phyloP scores from a whole-genome alignment of 2,329 filamentous ascomycete species.

The Fusarium nisikadoi region DNA sequence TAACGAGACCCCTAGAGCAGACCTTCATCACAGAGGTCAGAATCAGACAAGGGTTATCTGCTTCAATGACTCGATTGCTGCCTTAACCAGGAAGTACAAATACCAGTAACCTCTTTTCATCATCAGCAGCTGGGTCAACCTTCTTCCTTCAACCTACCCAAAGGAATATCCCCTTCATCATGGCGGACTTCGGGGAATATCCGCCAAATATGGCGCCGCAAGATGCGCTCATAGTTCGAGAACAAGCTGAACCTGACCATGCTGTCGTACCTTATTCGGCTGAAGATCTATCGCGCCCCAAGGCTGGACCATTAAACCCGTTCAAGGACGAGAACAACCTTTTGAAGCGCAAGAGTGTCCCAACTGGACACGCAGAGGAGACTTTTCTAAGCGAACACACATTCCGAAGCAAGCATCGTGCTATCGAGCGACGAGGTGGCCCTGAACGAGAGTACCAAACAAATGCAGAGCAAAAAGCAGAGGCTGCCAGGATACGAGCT shows the following conservation, averaged over 20 bases:
- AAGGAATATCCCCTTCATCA: conserved; percentile 46
- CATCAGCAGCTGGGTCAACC: neutral
- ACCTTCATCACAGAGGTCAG: neutral
- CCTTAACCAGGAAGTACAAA: neutral
- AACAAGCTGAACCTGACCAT: conserved; percentile 66
- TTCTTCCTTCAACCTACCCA: neutral
- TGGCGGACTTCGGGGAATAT: conserved; percentile 72
- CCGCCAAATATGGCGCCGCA: conserved; percentile 74
- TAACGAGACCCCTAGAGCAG: neutral
- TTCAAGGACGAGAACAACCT: conserved; percentile 72
- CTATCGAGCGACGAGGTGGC: conserved; percentile 75
- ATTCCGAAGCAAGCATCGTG: conserved; percentile 88
- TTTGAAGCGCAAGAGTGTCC: conserved; percentile 81
- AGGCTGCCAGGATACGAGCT: conserved; percentile 73
- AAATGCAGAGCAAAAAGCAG: conserved; percentile 72
- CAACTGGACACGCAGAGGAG: conserved; percentile 89
- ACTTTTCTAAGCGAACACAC: conserved; percentile 90
- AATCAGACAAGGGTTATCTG: neutral
- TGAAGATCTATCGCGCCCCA: conserved; percentile 74
- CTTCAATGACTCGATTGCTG: neutral
- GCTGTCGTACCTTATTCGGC: conserved; percentile 74
- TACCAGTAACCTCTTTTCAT: neutral
- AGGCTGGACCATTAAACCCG: conserved; percentile 77
- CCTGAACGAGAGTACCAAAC: conserved; percentile 66
- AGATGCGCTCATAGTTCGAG: conserved; percentile 69